Conservation (phyloP, 257 asterid genomes). For the Solanum neorickii region DNA sequence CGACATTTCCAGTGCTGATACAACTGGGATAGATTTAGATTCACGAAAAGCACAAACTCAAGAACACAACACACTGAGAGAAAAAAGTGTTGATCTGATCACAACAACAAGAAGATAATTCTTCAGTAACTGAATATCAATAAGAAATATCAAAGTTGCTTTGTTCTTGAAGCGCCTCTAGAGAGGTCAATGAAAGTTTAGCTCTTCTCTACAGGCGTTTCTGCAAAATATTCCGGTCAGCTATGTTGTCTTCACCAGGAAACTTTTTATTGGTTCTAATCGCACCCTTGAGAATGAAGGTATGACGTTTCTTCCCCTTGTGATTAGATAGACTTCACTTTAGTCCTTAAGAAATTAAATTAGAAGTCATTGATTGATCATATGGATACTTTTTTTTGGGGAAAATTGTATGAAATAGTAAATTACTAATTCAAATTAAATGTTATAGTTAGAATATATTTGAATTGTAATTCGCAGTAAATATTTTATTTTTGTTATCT, state of each 20-base stretch:
- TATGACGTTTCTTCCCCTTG: not conserved
- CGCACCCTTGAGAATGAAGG: not conserved
- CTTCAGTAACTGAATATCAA: not conserved
- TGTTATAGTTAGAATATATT: too few species aligned
- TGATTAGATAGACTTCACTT: not conserved
- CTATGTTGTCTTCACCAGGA: not conserved
- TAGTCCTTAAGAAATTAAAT: not conserved
- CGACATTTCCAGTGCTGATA: constrained; percentile 28
- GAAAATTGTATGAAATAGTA: too few species aligned
- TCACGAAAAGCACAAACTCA: constrained; percentile 9
- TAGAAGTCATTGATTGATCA: not conserved
- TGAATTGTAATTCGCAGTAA: too few species aligned
- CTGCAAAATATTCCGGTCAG: not conserved
- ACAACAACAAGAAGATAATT: not conserved
- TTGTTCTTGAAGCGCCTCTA: not conserved
- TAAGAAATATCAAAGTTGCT: not conserved
- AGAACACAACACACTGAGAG: not conserved
- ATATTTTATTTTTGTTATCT: too few species aligned
- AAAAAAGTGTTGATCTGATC: not conserved
- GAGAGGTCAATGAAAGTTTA: not conserved
- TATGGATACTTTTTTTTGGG: too few species aligned
- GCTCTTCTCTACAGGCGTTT: too few species aligned
- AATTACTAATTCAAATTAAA: too few species aligned
- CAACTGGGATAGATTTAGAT: not conserved
- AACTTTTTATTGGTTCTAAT: not conserved